Percentiles rank a stretch among this genome's conserved stretches.
phyloP scores from a whole-genome alignment of 768 basidiomycete genomes.

The Podaxis sp. region DNA sequence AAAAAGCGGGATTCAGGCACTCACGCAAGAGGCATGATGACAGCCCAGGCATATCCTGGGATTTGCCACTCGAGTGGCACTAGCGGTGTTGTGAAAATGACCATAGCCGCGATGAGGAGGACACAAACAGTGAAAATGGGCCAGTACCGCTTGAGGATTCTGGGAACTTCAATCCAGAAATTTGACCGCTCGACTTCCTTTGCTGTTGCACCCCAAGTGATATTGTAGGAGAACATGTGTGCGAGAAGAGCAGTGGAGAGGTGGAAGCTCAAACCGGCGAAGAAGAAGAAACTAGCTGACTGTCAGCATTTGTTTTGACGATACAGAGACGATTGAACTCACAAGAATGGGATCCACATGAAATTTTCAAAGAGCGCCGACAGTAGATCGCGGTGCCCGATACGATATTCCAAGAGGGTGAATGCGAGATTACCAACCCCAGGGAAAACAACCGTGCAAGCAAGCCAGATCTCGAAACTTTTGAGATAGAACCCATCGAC shows the following conservation, averaged over 20 bases:
- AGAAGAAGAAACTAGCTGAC: slow-evolving; percentile 68
- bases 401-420: slow-evolving; percentile 68
- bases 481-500: slow-evolving; percentile 74
- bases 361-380: slow-evolving; percentile 57
- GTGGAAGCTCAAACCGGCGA: slow-evolving; percentile 73
- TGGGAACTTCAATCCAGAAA: slow-evolving; percentile 89
- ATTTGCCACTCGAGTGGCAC: slow-evolving; percentile 70
- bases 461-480: slow-evolving; percentile 73
- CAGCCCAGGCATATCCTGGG: slow-evolving; percentile 63
- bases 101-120: slow-evolving; percentile 49
- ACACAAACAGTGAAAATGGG: slow-evolving; percentile 57
- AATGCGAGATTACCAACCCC: slow-evolving; percentile 67
- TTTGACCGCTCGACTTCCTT: slow-evolving; percentile 88
- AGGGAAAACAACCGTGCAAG: slow-evolving; percentile 71
- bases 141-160: slow-evolving; percentile 80
- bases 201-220: slow-evolving; percentile 75
- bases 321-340: slow-evolving; percentile 27
- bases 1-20: slow-evolving; percentile 26
- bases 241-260: slow-evolving; percentile 64
- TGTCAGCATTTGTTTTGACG: neutral
- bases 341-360: slow-evolving; percentile 77
- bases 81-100: slow-evolving; percentile 51
- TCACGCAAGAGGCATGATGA: slow-evolving; percentile 72
- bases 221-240: slow-evolving; percentile 75
- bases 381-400: slow-evolving; percentile 54